Base-by-base conservation (phyloP, 176 grass and related monocot species). In the Musa schizocarpa region DNA sequence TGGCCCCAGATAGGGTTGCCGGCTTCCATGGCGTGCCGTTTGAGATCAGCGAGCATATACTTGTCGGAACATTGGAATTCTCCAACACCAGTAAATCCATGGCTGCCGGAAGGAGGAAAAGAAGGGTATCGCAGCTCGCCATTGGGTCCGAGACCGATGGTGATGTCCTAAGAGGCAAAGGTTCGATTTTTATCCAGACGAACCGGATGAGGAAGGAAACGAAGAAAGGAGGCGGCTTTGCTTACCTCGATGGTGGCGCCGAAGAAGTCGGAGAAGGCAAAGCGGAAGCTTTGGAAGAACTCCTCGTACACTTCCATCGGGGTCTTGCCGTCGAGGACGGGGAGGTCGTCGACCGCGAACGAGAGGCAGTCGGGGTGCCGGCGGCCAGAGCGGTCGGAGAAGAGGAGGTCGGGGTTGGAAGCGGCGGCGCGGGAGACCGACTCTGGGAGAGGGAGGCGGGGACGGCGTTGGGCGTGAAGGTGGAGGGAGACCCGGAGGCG, bases 11-110 rank as follows among this genome's bases (percentile, higher is more conserved):
- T 67, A 5, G 82, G 68, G 3, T 89, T 56, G 2, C 89, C 80
- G 2, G 77, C 1, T 19, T 76, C 76, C 74, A 75, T 58, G 1
- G 82, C 84, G 55, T 88, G 80, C 69, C 24, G 52, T 63, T 68
- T 58, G 9, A 96, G 89, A 71, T 73, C 58, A 1, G 76, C 63
- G 0, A 86, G 81, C 84, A 89, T 89, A 87, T 96, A 88, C 75
- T 88, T 96, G 73, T 96, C 89, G 82, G 89, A 92, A 77, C 92
- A 96, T 23, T 92, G 86, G 78, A 96, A 96, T 75, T 96, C 89
- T 0, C 92, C 92, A 0, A 86, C 83, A 1, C 92, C 89, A 8
- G 86, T 92, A 78, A 88, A 92, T 1, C n/a, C 20, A 9, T 8
- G 10, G 59, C 74, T 75, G 29, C 76, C 83, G 20, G 73, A 71